Base-by-base conservation (phyloP, 176 grass and related monocot genomes). In the Oryza glumipatula region DNA sequence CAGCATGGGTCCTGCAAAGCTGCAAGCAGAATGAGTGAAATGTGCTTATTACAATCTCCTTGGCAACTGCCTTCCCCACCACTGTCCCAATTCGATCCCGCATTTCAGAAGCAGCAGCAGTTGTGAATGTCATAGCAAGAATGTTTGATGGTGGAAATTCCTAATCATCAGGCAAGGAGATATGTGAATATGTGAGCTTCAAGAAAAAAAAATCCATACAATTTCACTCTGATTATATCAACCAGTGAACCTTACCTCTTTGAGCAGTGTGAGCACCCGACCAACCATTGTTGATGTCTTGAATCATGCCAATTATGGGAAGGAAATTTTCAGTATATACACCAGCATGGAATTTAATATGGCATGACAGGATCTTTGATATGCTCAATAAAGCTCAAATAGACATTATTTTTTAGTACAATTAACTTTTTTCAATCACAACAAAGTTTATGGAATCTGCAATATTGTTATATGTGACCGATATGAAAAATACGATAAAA, bases 201-300 rank as follows among this genome's bases (percentile, higher is more conserved):
- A 82, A 61, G 45, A 41, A 77, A 76, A 28, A 28, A 58, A 58
- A 77, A 23, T 56, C 71, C 23, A 68, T 73, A 30, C 21, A 78
- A 21, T 68, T 68, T 78, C 65, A 15, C n/a, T 78, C 69, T 71
- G 23, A 83, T 39, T 46, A 76, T 84, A 76, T 54, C 21, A 45
- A 74, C 69, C 23, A 77, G 22, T 66, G 72, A 80, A 88, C 32
- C 44, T n/a, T 93, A 98, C 95, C 92, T 98, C 86, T 83, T 95
- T 88, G 65, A 98, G 93, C 12, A 98, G 85, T 67, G 87, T 98
- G 78, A 98, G 85, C 78, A 98, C 93, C 49, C 95, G 90, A 24
- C 91, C 93, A 43, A 98, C 95, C 95, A 98, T 98, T 75, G 95
- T 95, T 19, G 95, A 98, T 76, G 95, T 98, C 95, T 98, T 80